These are phyloP conservation scores for Cladophialophora exuberans DNA, from an alignment of 2,329 filamentous ascomycete genomes.

Conservation along the genomic window DNA sequence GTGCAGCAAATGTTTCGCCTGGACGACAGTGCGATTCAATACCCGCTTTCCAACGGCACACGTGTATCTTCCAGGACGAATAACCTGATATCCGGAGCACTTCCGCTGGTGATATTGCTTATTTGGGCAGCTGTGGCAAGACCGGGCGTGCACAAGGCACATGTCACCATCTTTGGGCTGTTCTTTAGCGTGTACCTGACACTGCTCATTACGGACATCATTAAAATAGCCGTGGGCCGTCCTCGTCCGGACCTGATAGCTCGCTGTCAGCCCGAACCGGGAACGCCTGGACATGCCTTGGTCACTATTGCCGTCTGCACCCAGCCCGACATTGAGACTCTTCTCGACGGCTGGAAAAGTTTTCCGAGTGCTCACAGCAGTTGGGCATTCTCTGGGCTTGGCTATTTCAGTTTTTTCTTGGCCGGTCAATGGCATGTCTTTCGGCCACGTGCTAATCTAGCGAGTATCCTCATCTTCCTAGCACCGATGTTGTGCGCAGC, in stretches of 20 bases:
- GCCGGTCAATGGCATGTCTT: constrained; percentile 61
- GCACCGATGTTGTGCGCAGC: constrained; percentile 60
- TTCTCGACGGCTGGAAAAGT: constrained; percentile 67
- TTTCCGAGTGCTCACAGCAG: constrained; percentile 67
- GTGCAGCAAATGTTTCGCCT: constrained; percentile 95
- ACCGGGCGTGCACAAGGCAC: constrained; percentile 74
- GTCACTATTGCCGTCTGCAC: constrained; percentile 52
- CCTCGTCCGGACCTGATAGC: constrained; percentile 85
- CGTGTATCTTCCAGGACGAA: constrained; percentile 74
- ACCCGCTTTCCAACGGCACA: constrained; percentile 80
- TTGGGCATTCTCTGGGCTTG: constrained; percentile 63
- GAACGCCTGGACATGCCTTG: constrained; percentile 57
- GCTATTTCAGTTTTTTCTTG: constrained; percentile 56
- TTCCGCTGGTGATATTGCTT: constrained; percentile 70
- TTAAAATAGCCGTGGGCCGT: constrained; percentile 85
- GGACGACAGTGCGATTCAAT: constrained; percentile 80
- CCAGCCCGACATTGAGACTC: constrained; percentile 55
- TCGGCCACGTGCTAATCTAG: constrained; percentile 60
- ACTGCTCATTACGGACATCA: constrained; percentile 79
- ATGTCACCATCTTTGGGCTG: constrained; percentile 82
- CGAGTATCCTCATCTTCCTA: constrained; percentile 57
- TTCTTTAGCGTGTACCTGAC: constrained; percentile 75
- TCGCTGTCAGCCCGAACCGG: constrained; percentile 73
- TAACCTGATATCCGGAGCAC: constrained; percentile 73
- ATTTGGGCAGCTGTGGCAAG: constrained; percentile 65